These are phyloP conservation scores for Aspergillus homomorphus DNA, from an alignment of 495 filamentous ascomycete species.

Conservation along the genomic window DNA sequence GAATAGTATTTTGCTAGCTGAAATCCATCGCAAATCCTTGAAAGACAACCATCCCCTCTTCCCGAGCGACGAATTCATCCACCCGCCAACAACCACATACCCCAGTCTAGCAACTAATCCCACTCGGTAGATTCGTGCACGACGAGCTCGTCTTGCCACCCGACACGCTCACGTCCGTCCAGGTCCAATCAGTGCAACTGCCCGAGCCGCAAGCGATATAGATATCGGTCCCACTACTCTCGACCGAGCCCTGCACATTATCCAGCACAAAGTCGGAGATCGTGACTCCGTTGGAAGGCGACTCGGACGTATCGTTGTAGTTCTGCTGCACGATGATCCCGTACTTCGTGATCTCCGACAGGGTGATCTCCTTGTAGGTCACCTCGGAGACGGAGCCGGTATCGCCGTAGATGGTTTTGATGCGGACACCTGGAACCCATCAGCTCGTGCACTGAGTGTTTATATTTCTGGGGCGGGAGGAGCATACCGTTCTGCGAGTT, in stretches of 20 bases:
- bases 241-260: slow-evolving; percentile 48
- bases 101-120: background rate
- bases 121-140: slow-evolving; percentile 39
- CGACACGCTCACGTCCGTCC: slow-evolving; percentile 40
- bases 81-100: background rate
- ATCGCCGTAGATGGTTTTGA: slow-evolving; percentile 59
- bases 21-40: too few relatives aligned
- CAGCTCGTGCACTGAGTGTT: background rate
- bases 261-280: slow-evolving; percentile 54
- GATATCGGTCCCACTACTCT: slow-evolving; percentile 34
- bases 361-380: slow-evolving; percentile 58
- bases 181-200: slow-evolving; percentile 43
- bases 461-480: background rate
- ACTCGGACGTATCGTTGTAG: slow-evolving; percentile 57
- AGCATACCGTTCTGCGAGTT: slow-evolving; percentile 40
- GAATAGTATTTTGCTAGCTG: too few relatives aligned
- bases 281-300: slow-evolving; percentile 55
- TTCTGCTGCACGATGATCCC: slow-evolving; percentile 68
- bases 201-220: slow-evolving; percentile 52
- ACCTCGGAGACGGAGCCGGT: slow-evolving; percentile 57
- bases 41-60: too few relatives aligned
- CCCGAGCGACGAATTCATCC: too few relatives aligned
- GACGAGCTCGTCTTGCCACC: slow-evolving; percentile 43
- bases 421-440: slow-evolving; percentile 35
- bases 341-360: slow-evolving; percentile 53